These are phyloP conservation scores for Brassica balearica DNA, from an alignment of 441 rosid species.

Conservation along the genomic window DNA sequence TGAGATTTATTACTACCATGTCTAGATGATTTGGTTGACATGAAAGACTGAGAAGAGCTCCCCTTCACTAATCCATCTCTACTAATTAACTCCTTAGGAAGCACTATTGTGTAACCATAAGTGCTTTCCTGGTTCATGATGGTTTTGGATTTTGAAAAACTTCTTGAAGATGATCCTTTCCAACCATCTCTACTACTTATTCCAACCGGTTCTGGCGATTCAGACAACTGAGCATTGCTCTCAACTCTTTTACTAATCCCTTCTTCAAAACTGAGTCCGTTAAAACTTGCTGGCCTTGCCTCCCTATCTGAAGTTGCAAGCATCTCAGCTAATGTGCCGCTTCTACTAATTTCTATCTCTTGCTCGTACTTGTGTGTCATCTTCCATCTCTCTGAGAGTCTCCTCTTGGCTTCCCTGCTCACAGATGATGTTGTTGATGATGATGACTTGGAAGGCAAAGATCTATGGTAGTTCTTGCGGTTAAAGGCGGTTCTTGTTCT, in stretches of 20 bases:
- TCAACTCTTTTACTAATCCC: slow-evolving; percentile 47
- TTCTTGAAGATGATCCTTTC: slow-evolving; percentile 72
- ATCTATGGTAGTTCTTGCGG: slow-evolving; percentile 50
- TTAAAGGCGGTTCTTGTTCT: slow-evolving; percentile 52
- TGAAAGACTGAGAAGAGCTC: slow-evolving; percentile 48
- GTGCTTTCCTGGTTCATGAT: slow-evolving; percentile 69
- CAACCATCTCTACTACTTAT: slow-evolving; percentile 98
- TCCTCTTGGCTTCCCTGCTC: slow-evolving; percentile 84
- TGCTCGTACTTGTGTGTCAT: slow-evolving; percentile 71
- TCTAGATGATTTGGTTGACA: slow-evolving; percentile 59
- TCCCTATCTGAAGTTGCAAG: slow-evolving; percentile 76
- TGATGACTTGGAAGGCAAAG: slow-evolving; percentile 53
- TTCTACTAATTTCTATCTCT: slow-evolving; percentile 55
- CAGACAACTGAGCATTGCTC: slow-evolving; percentile 42
- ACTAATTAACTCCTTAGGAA: slow-evolving; percentile 53
- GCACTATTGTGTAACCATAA: slow-evolving; percentile 51
- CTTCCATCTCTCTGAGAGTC: slow-evolving; percentile 98
- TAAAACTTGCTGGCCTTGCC: slow-evolving; percentile 52
- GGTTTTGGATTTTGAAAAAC: slow-evolving; percentile 68
- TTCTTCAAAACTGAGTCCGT: slow-evolving; percentile 45
- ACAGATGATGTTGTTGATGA: slow-evolving; percentile 67
- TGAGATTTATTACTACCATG: slow-evolving; percentile 47
- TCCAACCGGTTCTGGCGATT: slow-evolving; percentile 70
- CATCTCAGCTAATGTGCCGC: slow-evolving; percentile 94
- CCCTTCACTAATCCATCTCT: slow-evolving; percentile 57